phyloP scores from a whole-genome alignment of 495 filamentous ascomycete genomes.

The Neurospora sp. region DNA sequence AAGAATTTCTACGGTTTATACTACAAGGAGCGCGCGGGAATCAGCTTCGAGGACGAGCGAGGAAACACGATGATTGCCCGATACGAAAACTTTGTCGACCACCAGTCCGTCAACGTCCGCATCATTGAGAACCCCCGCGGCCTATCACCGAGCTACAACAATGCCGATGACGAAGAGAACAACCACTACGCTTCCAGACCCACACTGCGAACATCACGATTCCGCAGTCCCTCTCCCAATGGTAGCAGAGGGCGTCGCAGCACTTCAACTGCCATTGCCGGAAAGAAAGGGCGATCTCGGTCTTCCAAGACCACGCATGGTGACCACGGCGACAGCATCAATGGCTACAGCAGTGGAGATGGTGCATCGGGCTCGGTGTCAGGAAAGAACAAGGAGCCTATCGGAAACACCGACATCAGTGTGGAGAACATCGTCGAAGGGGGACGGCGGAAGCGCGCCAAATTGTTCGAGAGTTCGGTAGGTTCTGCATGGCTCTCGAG shows the following conservation, averaged over 20 bases:
- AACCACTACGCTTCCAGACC: constrained; percentile 54
- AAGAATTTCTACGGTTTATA: constrained; percentile 97
- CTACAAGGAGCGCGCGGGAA: constrained; percentile 43
- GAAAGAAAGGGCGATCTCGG: constrained; percentile 57
- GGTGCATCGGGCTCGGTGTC: constrained; percentile 63
- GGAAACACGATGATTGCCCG: constrained; percentile 84
- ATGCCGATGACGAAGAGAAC: constrained; percentile 31
- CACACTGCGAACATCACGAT: constrained; percentile 54
- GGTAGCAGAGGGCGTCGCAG: constrained; percentile 64
- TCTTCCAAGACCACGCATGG: constrained; percentile 63
- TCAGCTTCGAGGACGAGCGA: constrained; percentile 84
- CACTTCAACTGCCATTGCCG: constrained; percentile 46
- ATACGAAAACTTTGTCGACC: constrained; percentile 85
- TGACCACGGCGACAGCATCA: constrained; percentile 54
- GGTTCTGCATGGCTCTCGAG: constrained; percentile 27
- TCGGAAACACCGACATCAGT: constrained; percentile 93
- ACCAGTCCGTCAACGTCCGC: constrained; percentile 84
- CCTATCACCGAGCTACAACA: constrained; percentile 23
- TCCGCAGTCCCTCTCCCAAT: constrained; percentile 74
- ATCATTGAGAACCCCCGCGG: constrained; percentile 59
- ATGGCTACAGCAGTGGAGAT: constrained; percentile 75
- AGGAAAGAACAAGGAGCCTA: constrained; percentile 65
- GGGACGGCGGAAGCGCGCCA: constrained; percentile 86
- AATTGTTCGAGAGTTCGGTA: constrained; percentile 89
- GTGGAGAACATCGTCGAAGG: constrained; percentile 97